Evolutionary conservation across 2,329 filamentous ascomycete genomes (phyloP).

Genomic region (Chaetomium strumarium): DNA sequence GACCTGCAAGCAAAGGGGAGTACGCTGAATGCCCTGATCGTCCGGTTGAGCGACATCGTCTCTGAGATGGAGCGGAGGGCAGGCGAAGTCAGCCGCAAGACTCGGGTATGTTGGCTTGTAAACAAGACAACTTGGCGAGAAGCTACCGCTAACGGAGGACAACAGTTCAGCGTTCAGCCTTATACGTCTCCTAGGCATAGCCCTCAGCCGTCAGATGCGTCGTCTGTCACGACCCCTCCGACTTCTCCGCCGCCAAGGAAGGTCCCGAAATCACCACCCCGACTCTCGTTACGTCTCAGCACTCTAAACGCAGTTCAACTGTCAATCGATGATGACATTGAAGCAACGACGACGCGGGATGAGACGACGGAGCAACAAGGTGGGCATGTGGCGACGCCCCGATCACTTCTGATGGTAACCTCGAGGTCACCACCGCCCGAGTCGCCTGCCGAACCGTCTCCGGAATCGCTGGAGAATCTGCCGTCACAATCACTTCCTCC

Average conservation of each 20-base stretch:
- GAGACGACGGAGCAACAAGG: background rate
- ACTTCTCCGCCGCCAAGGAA: slow-evolving; percentile 21
- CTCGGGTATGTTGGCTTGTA: slow-evolving; percentile 52
- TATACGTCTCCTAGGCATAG: slow-evolving; percentile 24
- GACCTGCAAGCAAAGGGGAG: slow-evolving; percentile 69
- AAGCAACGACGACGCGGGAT: background rate
- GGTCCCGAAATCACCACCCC: slow-evolving; percentile 23
- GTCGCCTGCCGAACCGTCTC: slow-evolving; percentile 1
- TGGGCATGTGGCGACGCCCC: background rate
- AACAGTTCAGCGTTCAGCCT: slow-evolving; percentile 28
- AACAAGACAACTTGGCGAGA: background rate
- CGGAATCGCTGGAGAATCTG: background rate
- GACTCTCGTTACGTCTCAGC: slow-evolving; percentile 26
- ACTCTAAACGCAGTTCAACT: slow-evolving; percentile 24
- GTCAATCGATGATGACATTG: slow-evolving; percentile 6
- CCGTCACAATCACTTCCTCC: slow-evolving; percentile 17
- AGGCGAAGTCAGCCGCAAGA: slow-evolving; percentile 73
- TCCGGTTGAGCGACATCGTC: slow-evolving; percentile 69
- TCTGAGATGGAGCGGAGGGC: slow-evolving; percentile 82
- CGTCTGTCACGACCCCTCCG: slow-evolving; percentile 20
- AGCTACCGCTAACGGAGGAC: slow-evolving; percentile 13
- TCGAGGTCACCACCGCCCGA: slow-evolving; percentile 9
- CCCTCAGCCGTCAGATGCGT: slow-evolving; percentile 22
- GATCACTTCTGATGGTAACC: slow-evolving; percentile 5
- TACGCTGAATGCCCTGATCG: slow-evolving; percentile 62